Evolutionary conservation across 23 red algal genomes (phyloP), one percentile per base, ranked within the genome.

Genomic region (Gracilaria caudata): DNA sequence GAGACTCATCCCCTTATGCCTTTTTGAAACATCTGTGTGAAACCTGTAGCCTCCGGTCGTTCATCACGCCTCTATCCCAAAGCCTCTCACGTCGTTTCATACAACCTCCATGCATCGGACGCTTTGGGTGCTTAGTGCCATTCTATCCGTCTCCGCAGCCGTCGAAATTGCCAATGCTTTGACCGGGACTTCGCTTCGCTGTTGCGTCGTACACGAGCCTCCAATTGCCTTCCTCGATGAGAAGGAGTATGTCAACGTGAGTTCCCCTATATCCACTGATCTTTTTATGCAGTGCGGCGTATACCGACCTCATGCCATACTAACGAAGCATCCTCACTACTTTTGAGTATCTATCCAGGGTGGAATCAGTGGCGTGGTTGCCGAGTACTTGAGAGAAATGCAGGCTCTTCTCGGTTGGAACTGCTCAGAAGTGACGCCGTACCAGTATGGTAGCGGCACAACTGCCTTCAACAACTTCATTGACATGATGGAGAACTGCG

Each of bases 201-300:
- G 66, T 43, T 72, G 66, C 35, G 12, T 72, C 11, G 35, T 72
- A 6, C 35, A 72, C 20, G 66, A 72, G 38, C 30, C 30, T 3
- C 66, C 66, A 6, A 72, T 72, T 28, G 66, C 66, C 35, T 72
- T 72, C 66, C 4, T 72, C 26, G 35, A 72, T 34, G 66, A 72
- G 3, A 72, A 43, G 38, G 26, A 37, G 20, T 72, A 72, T 28
- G 30, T 28, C 17, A 72, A 36, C 41, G 66, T 72, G 38, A 36
- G 66, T 72, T 17, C 20, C 19, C 0, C 38, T 19, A 3, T 68
- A 7, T 35, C 4, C 64, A 0, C 60, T 19, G n/a, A 4, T 30
- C 26, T 2, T 30, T n/a, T 72, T 23, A n/a, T 43, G 3, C 66
- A 40, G 2, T 17, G 20, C 66, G 29, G 24, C 26, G 25, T 23